Evolutionary conservation across 139 green algal species (phyloP).

Genomic region (Picochlorum costavermella): DNA sequence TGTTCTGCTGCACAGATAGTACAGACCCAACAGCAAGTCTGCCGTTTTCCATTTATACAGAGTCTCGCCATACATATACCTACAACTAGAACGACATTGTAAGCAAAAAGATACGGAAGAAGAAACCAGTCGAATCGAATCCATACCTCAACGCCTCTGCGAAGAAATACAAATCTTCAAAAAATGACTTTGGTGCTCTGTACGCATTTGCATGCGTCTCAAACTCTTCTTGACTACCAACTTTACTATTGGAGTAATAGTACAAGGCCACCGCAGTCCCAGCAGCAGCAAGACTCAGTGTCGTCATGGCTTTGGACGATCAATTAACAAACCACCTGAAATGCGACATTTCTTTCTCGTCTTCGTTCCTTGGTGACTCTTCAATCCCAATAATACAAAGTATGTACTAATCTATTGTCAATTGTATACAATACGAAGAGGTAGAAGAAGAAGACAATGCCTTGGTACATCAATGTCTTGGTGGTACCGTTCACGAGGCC

Average conservation of each 20-base stretch:
- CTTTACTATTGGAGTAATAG: slow-evolving; percentile 14
- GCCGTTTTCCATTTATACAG: slow-evolving; percentile 65
- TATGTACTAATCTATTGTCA: no score
- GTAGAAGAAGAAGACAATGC: no score
- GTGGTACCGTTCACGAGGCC: no score
- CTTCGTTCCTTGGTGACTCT: no score
- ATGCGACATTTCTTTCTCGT: no score
- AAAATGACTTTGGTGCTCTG: slow-evolving; percentile 51
- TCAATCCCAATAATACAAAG: no score
- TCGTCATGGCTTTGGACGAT: slow-evolving; percentile 1
- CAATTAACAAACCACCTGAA: no score
- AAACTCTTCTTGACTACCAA: background rate
- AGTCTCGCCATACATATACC: slow-evolving; percentile 65
- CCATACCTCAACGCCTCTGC: slow-evolving; percentile 58
- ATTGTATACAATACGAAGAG: no score
- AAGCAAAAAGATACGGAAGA: background rate
- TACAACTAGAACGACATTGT: slow-evolving; percentile 8
- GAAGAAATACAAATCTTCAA: slow-evolving; percentile 64
- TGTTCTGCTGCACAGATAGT: slow-evolving; percentile 53
- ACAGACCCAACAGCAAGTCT: slow-evolving; percentile 74
- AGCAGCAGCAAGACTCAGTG: slow-evolving; percentile 19
- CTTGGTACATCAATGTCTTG: no score
- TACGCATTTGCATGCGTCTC: slow-evolving; percentile 29
- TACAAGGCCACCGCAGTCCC: slow-evolving; percentile 34
- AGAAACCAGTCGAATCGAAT: background rate